A percentile compares a stretch with the other conserved stretches of the same genome.
phyloP scores from a whole-genome alignment of 2,329 filamentous ascomycete genomes.

The Pseudogymnoascus sp. region DNA sequence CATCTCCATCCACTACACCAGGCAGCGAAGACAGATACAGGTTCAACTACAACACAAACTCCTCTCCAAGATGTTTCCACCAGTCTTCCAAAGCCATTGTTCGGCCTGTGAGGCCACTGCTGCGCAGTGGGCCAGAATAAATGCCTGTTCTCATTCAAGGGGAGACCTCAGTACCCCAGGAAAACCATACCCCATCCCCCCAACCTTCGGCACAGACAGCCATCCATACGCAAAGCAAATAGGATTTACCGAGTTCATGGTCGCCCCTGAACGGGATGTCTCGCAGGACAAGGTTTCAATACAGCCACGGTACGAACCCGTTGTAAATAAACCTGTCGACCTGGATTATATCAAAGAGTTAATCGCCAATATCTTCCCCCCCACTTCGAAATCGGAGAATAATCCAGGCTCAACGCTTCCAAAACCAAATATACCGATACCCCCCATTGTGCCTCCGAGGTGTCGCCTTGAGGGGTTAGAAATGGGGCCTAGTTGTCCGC shows the following conservation, averaged over 20 bases:
- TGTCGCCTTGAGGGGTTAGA: neutral
- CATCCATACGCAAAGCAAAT: neutral
- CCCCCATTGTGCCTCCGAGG: neutral
- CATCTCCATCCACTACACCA: neutral
- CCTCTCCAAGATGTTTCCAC: neutral
- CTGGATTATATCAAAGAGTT: neutral
- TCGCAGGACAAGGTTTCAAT: neutral
- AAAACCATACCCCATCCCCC: neutral
- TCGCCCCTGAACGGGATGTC: neutral
- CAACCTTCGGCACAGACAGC: neutral
- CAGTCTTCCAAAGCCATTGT: neutral
- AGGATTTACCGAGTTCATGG: neutral
- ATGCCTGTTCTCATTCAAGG: neutral
- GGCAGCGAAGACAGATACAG: neutral
- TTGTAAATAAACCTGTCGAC: neutral
- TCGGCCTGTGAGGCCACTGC: neutral
- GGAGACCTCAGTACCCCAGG: neutral
- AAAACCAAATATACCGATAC: neutral
- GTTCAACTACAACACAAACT: neutral
- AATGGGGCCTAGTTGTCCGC: neutral
- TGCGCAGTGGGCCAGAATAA: neutral
- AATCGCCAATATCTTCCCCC: neutral
- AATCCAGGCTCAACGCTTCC: neutral
- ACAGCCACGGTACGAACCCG: neutral
- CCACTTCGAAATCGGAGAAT: neutral